Conservation (phyloP, 1,139 yeast genomes). For the Debaryomyces robertsiae region DNA sequence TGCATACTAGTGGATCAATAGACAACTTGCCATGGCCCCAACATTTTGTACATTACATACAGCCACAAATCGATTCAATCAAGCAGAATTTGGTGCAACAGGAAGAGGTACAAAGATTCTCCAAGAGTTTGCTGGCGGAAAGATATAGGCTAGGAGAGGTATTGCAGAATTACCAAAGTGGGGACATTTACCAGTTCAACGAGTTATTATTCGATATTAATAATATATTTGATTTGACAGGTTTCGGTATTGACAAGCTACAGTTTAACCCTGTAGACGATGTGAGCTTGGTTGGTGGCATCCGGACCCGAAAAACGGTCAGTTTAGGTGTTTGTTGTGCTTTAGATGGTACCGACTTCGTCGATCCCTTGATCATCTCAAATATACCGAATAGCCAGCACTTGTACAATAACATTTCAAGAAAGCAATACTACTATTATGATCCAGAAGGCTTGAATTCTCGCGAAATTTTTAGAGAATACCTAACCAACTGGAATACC, state of each 20-base stretch:
- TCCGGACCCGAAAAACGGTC: conserved; percentile 13
- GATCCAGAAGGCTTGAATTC: conserved; percentile 19
- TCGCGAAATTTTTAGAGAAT: conserved; percentile 15
- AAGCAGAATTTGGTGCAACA: conserved; percentile 14
- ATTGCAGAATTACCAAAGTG: conserved; percentile 15
- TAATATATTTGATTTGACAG: conserved; percentile 15
- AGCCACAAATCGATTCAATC: conserved; percentile 13
- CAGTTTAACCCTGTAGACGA: conserved; percentile 8
- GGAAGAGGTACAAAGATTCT: conserved; percentile 12
- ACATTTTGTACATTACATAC: conserved; percentile 12
- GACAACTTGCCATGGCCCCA: conserved; percentile 16
- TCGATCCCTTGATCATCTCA: conserved; percentile 21
- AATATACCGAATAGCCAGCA: conserved; percentile 13
- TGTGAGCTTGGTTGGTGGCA: conserved; percentile 12
- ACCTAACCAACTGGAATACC: conserved; percentile 16
- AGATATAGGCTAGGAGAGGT: conserved; percentile 16
- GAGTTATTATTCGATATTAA: conserved; percentile 23
- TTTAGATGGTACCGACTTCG: conserved; percentile 20
- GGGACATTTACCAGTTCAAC: conserved; percentile 22
- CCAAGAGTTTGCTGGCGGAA: conserved; percentile 18
- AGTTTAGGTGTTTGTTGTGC: conserved; percentile 24
- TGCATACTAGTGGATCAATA: background rate
- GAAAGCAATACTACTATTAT: conserved; percentile 11
- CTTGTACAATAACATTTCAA: conserved; percentile 6
- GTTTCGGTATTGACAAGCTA: conserved; percentile 10